phyloP scores from a whole-genome alignment of 2,329 filamentous ascomycete genomes.

The Acrodontium crateriforme region DNA sequence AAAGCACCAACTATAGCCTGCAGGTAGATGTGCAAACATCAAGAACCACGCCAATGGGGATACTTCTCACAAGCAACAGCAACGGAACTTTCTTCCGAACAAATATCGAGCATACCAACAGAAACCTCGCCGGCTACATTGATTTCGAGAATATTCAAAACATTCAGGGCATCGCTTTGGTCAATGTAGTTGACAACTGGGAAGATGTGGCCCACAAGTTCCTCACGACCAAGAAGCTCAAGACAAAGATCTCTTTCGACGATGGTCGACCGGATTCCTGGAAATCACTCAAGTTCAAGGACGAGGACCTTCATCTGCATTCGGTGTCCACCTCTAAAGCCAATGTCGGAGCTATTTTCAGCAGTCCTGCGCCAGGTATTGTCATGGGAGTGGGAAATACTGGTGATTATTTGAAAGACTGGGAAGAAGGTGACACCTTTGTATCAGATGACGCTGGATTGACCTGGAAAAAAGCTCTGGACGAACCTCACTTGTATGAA shows the following conservation, averaged over 20 bases:
- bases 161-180: slow-evolving; percentile 82
- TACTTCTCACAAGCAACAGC: slow-evolving; percentile 89
- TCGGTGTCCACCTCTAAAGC: slow-evolving; percentile 76
- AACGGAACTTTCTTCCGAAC: slow-evolving; percentile 92
- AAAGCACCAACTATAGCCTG: slow-evolving; percentile 95
- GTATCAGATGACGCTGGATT: slow-evolving; percentile 84
- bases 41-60: slow-evolving; percentile 56
- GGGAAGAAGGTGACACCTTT: slow-evolving; percentile 64
- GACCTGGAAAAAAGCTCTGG: slow-evolving; percentile 61
- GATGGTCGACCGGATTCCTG: slow-evolving; percentile 79
- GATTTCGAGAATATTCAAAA: slow-evolving; percentile 91
- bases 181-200: slow-evolving; percentile 82
- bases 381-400: slow-evolving; percentile 91
- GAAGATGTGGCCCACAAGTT: slow-evolving; percentile 52
- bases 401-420: slow-evolving; percentile 57
- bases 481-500: slow-evolving; percentile 87
- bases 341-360: slow-evolving; percentile 79
- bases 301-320: slow-evolving; percentile 67
- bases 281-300: slow-evolving; percentile 53
- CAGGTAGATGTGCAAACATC: slow-evolving; percentile 83
- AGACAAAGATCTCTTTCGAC: slow-evolving; percentile 82
- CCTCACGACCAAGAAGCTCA: slow-evolving; percentile 48
- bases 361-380: slow-evolving; percentile 81
- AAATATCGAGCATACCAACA: slow-evolving; percentile 86
- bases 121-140: slow-evolving; percentile 59